Evolutionary conservation across 257 asterid species (phyloP), one percentile per base, ranked within the genome.

Genomic region (Gardenia jasminoides): DNA sequence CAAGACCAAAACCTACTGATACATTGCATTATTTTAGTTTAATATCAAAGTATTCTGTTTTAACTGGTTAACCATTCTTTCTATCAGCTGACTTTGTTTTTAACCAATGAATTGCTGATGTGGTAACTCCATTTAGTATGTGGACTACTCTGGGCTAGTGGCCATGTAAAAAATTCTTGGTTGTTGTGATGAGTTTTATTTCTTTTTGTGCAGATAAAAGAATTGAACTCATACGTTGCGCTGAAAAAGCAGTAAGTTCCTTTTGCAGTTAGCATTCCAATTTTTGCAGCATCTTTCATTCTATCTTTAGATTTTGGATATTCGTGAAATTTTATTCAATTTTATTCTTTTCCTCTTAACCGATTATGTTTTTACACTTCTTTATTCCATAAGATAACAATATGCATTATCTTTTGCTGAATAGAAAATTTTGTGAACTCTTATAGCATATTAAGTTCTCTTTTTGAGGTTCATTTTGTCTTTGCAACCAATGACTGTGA

Each of bases 141-240:
- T 69, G 17, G 28, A n/a, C 66, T 67, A 43, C 31, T 65, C 26
- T 74, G 36, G 24, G 36, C 26, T 54, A 54, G 6, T 59, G 33
- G 33, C 66, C 10, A 33, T 47, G 39, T 64, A 30, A 70, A 19
- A 76, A 65, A 16, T 74, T 24, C 64, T 67, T 78, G 33, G 65
- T 28, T 64, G 24, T 74, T 65, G 64, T 79, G 75, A 85, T 67
- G 66, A 52, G 33, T 68, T 83, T 58, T 80, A 70, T 84, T 47
- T 31, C 72, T 81, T 85, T 72, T 72, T 84, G 7, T 90, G 89
- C 96, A 96, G 99, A 90, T 96, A 82, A 96, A 96, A 91, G 98
- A 93, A 82, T 84, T 96, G 88, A 96, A 96, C 79, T 96, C 99
- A 8, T 96, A 92, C 82, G 99, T 96, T 67, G 98, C 99, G 80